These are phyloP conservation scores for Sporodiniella umbellata DNA, from an alignment of 371 early-diverging fungal species.

Conservation along the genomic window DNA sequence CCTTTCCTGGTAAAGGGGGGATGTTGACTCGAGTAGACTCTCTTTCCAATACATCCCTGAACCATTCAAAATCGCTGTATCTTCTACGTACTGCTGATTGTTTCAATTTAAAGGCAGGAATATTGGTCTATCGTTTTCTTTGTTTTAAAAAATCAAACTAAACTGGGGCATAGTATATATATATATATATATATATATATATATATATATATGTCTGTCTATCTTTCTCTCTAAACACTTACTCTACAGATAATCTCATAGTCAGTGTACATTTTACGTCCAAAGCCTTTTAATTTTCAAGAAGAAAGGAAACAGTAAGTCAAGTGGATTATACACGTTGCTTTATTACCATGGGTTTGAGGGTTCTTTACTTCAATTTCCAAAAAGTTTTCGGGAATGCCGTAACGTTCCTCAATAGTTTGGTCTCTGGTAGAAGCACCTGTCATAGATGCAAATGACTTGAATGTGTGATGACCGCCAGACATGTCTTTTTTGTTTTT, in stretches of 20 bases:
- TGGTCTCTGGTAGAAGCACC: conserved; percentile 69
- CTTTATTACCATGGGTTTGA: conserved; percentile 71
- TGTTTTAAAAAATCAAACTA: background rate
- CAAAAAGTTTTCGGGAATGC: conserved; percentile 94
- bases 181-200: no score
- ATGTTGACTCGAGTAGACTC: conserved; percentile 92
- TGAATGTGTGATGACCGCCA: conserved; percentile 30
- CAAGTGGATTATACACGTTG: background rate
- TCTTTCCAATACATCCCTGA: conserved; percentile 88
- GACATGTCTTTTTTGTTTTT: conserved; percentile 13
- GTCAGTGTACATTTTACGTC: conserved; percentile 91
- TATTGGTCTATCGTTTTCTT: conserved; percentile 77
- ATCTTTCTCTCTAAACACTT: no score
- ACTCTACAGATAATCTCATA: conserved; percentile 94
- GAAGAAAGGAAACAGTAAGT: no score
- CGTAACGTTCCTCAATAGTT: conserved; percentile 89
- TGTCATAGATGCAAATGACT: conserved; percentile 55
- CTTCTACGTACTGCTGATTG: conserved; percentile 85
- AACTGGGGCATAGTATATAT: background rate
- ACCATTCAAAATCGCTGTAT: conserved; percentile 98
- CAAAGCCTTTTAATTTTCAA: conserved; percentile 46
- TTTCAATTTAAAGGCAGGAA: conserved; percentile 93
- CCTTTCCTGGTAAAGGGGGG: conserved; percentile 95
- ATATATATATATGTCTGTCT: no score
- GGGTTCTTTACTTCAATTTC: conserved; percentile 95